Percentiles rank a stretch among this genome's conserved stretches.
Conservation (phyloP, 768 basidiomycete genomes). For the Kwoniella dendrophila region DNA sequence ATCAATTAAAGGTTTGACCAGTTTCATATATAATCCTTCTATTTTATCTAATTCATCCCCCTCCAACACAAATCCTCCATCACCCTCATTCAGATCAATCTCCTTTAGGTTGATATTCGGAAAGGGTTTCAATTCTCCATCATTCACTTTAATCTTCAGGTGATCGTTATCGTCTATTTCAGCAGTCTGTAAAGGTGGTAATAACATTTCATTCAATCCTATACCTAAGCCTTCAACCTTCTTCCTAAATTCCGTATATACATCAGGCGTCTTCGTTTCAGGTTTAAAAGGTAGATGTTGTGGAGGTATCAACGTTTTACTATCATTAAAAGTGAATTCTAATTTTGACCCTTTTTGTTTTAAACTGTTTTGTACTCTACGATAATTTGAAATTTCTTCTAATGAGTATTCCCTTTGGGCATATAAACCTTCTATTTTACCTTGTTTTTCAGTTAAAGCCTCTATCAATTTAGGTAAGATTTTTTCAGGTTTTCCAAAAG, state of each 20-base stretch:
- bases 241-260: slow-evolving; percentile 59
- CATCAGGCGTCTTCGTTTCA: slow-evolving; percentile 52
- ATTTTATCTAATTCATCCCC: slow-evolving; percentile 13
- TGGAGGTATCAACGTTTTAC: slow-evolving; percentile 52
- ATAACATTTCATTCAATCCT: slow-evolving; percentile 52
- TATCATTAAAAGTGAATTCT: slow-evolving; percentile 40
- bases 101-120: slow-evolving; percentile 31
- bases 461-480: slow-evolving; percentile 52
- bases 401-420: slow-evolving; percentile 54
- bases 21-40: slow-evolving; percentile 30
- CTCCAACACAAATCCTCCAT: slow-evolving; percentile 33
- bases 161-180: slow-evolving; percentile 7
- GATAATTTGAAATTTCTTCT: slow-evolving; percentile 22
- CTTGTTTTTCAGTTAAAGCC: slow-evolving; percentile 44
- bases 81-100: slow-evolving; percentile 2
- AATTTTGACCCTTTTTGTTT: slow-evolving; percentile 41
- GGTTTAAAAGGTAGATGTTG: slow-evolving; percentile 53
- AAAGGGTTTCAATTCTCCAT: slow-evolving; percentile 46
- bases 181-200: slow-evolving; percentile 43
- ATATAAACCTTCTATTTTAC: slow-evolving; percentile 53
- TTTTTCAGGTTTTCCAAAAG: slow-evolving; percentile 57
- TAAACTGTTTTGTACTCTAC: slow-evolving; percentile 34
- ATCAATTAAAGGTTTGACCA: slow-evolving; percentile 49
- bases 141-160: slow-evolving; percentile 24
- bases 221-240: slow-evolving; percentile 56